A percentile compares a stretch with the other conserved stretches of the same genome.
These are phyloP conservation scores for Lactuca saligna DNA, from an alignment of 129 eudicot genomes.

Conservation along the genomic window DNA sequence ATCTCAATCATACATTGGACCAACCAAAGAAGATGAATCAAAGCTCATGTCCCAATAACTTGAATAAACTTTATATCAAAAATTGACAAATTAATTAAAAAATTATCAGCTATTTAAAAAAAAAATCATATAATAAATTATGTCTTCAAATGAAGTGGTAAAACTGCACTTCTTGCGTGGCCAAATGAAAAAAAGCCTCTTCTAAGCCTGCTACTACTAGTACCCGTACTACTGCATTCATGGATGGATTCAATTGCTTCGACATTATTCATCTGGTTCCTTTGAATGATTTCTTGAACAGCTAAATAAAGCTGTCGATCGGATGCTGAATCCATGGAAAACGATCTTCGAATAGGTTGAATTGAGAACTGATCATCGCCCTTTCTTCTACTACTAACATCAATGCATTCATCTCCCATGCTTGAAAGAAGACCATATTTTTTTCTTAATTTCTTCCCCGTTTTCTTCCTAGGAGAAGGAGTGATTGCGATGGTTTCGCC, in stretches of 20 bases:
- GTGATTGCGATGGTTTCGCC: neutral
- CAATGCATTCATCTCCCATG: slow-evolving; percentile 91
- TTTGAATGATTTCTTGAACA: slow-evolving; percentile 52
- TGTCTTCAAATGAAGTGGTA: slow-evolving; percentile 49
- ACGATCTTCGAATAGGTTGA: slow-evolving; percentile 73
- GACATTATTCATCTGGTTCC: slow-evolving; percentile 22
- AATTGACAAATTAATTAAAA: slow-evolving; percentile 6
- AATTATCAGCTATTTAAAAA: slow-evolving; percentile 16
- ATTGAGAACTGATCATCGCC: slow-evolving; percentile 51
- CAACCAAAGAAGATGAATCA: slow-evolving; percentile 30
- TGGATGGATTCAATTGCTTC: slow-evolving; percentile 28
- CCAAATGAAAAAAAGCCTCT: slow-evolving; percentile 82
- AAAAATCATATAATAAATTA: slow-evolving; percentile 9
- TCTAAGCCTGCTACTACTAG: slow-evolving; percentile 44
- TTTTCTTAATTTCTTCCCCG: slow-evolving; percentile 16
- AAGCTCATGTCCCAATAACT: slow-evolving; percentile 20
- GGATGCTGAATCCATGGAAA: slow-evolving; percentile 83
- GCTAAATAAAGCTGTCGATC: slow-evolving; percentile 68
- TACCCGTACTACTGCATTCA: slow-evolving; percentile 10
- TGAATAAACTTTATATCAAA: neutral
- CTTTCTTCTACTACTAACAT: slow-evolving; percentile 40
- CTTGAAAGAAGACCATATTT: slow-evolving; percentile 44
- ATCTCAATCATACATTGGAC: slow-evolving; percentile 25
- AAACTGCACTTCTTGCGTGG: slow-evolving; percentile 61
- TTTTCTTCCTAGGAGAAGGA: slow-evolving; percentile 15